Evolutionary conservation across 2,329 filamentous ascomycete species (phyloP).

Genomic region (Ophiostoma australiae): DNA sequence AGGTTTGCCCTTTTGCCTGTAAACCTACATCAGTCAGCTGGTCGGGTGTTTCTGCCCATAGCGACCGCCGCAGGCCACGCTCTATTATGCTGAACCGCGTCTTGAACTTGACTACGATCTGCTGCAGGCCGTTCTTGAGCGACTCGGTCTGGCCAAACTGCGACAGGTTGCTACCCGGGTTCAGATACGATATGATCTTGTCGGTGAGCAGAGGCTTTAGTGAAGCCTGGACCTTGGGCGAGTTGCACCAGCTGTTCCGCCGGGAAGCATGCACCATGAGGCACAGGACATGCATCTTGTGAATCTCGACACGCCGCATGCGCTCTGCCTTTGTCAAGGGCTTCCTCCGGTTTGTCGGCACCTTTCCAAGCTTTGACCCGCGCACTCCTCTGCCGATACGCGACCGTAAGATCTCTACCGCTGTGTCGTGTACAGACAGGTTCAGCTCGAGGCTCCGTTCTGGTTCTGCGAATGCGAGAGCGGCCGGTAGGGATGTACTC

Average conservation of each 20-base stretch:
- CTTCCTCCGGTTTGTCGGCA: conserved; percentile 43
- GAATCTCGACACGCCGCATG: conserved; percentile 62
- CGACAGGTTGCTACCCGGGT: conserved; percentile 57
- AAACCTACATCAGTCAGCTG: conserved; percentile 39
- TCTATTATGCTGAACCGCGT: conserved; percentile 66
- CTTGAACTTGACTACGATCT: conserved; percentile 62
- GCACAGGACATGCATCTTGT: conserved; percentile 81
- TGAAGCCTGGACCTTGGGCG: conserved; percentile 59
- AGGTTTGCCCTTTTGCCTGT: conserved; percentile 32
- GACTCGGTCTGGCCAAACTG: conserved; percentile 74
- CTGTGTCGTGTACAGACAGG: conserved; percentile 43
- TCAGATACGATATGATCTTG: conserved; percentile 62
- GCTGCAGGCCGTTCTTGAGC: conserved; percentile 71
- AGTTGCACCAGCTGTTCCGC: conserved; percentile 88
- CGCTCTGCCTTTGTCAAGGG: conserved; percentile 52
- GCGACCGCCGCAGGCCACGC: conserved; percentile 61
- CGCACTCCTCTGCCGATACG: conserved; percentile 30
- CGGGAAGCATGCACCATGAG: conserved; percentile 70
- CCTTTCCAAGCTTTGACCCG: conserved; percentile 30
- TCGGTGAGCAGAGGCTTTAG: conserved; percentile 61
- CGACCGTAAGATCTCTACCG: conserved; percentile 5
- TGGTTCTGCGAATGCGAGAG: not conserved
- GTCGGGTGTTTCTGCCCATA: conserved; percentile 68
- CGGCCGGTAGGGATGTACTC: not conserved
- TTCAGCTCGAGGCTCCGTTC: conserved; percentile 46